Evolutionary conservation across 768 basidiomycete genomes (phyloP).

Genomic region (Russula earlei): DNA sequence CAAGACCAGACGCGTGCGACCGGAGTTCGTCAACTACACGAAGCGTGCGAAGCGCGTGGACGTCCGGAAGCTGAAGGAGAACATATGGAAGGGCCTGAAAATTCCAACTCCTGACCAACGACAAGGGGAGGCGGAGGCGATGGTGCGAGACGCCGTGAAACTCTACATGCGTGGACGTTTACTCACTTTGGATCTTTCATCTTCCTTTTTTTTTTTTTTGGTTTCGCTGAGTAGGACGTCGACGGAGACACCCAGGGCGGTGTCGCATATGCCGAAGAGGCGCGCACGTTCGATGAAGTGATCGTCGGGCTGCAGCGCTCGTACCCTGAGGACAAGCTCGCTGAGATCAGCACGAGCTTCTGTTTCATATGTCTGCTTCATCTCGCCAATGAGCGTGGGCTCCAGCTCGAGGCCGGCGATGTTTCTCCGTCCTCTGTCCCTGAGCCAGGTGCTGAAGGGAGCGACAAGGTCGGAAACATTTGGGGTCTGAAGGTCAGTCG

Average conservation of each 20-base stretch:
- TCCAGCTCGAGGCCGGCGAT: constrained; percentile 59
- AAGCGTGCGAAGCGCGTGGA: constrained; percentile 95
- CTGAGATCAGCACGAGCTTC: constrained; percentile 97
- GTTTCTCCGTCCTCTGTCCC: constrained; percentile 29
- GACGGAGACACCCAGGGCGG: constrained; percentile 35
- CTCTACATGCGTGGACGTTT: neutral
- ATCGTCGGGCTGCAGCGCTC: constrained; percentile 70
- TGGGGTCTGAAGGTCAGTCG: constrained; percentile 62
- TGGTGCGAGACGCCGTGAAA: constrained; percentile 34
- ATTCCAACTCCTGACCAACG: constrained; percentile 47
- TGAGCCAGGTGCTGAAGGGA: constrained; percentile 30
- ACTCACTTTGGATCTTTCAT: neutral
- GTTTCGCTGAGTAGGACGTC: constrained; percentile 38
- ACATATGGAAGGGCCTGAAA: constrained; percentile 90
- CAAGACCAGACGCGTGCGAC: constrained; percentile 68
- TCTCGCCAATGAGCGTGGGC: constrained; percentile 91
- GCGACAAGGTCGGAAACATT: constrained; percentile 54
- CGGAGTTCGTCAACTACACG: constrained; percentile 87
- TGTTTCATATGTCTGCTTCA: constrained; percentile 98
- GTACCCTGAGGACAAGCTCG: constrained; percentile 91
- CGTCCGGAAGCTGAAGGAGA: constrained; percentile 93
- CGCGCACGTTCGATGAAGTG: constrained; percentile 67
- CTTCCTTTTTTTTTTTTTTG: neutral
- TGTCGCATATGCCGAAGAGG: constrained; percentile 53
- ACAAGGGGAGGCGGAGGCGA: constrained; percentile 36